Conservation (phyloP, 768 basidiomycete genomes). For the Macrolepiota dolichaula region DNA sequence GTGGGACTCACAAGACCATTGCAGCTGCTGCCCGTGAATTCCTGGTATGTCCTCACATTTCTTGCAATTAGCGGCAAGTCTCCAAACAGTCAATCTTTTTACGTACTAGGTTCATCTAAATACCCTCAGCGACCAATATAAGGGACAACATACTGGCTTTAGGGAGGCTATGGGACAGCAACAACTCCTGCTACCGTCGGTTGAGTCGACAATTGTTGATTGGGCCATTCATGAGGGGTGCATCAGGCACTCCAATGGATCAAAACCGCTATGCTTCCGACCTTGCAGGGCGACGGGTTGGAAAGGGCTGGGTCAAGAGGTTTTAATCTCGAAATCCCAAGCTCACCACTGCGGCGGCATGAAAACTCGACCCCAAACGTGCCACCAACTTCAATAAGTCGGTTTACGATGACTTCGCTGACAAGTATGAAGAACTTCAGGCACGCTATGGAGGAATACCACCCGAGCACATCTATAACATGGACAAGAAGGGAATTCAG, state of each 20-base stretch:
- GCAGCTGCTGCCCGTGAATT: background rate
- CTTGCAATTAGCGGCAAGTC: too few relatives aligned
- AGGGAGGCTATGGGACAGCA: background rate
- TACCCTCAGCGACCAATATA: background rate
- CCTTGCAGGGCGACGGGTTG: constrained; percentile 12
- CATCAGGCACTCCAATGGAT: background rate
- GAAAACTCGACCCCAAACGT: background rate
- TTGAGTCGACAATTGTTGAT: background rate
- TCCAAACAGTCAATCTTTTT: too few relatives aligned
- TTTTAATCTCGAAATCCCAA: background rate
- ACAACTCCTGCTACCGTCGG: background rate
- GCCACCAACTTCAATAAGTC: background rate
- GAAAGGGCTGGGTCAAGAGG: background rate
- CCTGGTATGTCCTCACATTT: background rate
- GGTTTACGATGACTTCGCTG: background rate
- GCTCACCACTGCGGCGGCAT: background rate
- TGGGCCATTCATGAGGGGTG: background rate
- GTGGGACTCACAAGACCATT: background rate
- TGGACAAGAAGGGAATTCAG: constrained; percentile 34
- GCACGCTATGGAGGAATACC: constrained; percentile 18
- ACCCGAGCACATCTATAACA: constrained; percentile 28
- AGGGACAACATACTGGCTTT: background rate
- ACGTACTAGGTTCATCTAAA: background rate
- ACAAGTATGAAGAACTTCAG: background rate
- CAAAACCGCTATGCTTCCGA: constrained; percentile 8